Percentiles rank a stretch among this genome's conserved stretches.
Evolutionary conservation across 176 grass and related monocot genomes (phyloP).

Genomic region (Elymus sibiricus): DNA sequence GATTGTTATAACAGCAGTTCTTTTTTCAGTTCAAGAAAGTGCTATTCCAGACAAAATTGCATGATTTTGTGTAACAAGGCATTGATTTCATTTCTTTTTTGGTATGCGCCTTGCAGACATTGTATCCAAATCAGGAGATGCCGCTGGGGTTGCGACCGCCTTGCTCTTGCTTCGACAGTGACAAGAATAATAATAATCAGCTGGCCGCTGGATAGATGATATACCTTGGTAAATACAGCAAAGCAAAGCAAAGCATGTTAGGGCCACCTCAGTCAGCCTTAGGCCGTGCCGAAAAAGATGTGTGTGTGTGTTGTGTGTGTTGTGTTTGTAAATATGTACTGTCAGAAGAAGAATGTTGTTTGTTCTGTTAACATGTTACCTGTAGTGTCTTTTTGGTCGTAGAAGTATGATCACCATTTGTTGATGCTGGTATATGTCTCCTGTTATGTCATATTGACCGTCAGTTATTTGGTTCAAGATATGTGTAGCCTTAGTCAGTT

Average conservation of each 20-base stretch:
- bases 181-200: conserved; percentile 47
- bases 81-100: not conserved
- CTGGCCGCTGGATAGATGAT: conserved; percentile 12
- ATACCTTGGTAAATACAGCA: conserved; percentile 42
- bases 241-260: conserved; percentile 32
- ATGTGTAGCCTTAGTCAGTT: conserved; percentile 17
- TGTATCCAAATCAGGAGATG: conserved; percentile 24
- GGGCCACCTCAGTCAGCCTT: conserved; percentile 24
- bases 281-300: not conserved
- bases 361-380: conserved; percentile 18
- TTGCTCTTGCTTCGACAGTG: conserved; percentile 16
- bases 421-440: conserved; percentile 41
- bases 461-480: conserved; percentile 8
- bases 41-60: not conserved
- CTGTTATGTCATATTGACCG: not conserved
- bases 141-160: not conserved
- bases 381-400: conserved; percentile 1
- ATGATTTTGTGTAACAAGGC: not conserved
- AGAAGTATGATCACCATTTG: conserved; percentile 39
- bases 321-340: conserved; percentile 63
- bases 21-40: not conserved
- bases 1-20: not conserved
- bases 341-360: conserved; percentile 28
- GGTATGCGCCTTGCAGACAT: conserved; percentile 16
- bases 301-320: too few relatives aligned